phyloP scores from a whole-genome alignment of 495 filamentous ascomycete species.

The Hypoxylon perforatum region DNA sequence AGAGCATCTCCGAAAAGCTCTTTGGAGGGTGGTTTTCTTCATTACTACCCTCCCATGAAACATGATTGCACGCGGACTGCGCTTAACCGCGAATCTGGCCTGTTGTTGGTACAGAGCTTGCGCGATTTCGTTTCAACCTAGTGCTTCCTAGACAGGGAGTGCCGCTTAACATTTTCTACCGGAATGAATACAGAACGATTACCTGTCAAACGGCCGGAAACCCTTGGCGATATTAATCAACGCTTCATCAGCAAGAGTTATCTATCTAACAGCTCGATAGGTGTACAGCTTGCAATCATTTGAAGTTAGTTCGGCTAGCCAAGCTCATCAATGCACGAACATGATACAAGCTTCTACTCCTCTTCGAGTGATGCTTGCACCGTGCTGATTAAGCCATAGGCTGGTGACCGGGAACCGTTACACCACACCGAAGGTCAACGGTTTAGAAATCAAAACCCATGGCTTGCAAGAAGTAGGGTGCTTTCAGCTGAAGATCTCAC shows the following conservation, averaged over 20 bases:
- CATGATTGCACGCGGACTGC: conserved; percentile 7
- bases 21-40: not conserved
- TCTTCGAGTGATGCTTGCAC: not conserved
- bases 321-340: not conserved
- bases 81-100: conserved; percentile 13
- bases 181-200: not conserved
- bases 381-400: not conserved
- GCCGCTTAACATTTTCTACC: not conserved
- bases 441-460: not conserved
- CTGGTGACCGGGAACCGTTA: not conserved
- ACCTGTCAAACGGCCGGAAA: not conserved
- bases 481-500: conserved; percentile 8
- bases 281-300: not conserved
- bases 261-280: too few species aligned
- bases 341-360: not conserved
- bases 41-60: conserved; percentile 29
- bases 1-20: not conserved
- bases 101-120: conserved; percentile 15
- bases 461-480: not conserved
- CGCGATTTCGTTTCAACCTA: conserved; percentile 10
- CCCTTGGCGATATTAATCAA: too few species aligned
- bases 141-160: conserved; percentile 7
- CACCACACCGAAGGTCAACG: not conserved
- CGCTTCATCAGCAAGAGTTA: too few species aligned
- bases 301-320: not conserved